phyloP scores from a whole-genome alignment of 768 basidiomycete genomes.

The Exidia glandulosa region DNA sequence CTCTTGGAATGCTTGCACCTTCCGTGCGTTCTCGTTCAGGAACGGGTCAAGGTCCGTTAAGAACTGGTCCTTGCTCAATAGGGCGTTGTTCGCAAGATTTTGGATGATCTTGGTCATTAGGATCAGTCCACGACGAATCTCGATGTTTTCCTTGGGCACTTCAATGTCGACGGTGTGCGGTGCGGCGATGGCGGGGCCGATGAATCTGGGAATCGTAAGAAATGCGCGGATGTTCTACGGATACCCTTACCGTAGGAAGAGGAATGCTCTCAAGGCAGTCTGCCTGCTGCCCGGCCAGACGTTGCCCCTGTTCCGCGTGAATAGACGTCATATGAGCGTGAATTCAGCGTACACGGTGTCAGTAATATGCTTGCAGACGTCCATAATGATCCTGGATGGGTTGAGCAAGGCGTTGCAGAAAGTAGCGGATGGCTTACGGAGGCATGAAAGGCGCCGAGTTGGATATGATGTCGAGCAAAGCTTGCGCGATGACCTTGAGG shows the following conservation, averaged over 20 bases:
- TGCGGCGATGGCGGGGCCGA: constrained; percentile 81
- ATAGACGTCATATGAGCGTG: not conserved
- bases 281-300: constrained; percentile 74
- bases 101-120: constrained; percentile 87
- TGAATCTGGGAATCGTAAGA: constrained; percentile 46
- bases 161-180: constrained; percentile 81
- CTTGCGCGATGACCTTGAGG: constrained; percentile 60
- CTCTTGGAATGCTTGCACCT: not conserved
- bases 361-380: not conserved
- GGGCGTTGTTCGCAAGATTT: constrained; percentile 87
- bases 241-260: constrained; percentile 85
- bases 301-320: constrained; percentile 33
- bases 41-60: constrained; percentile 66
- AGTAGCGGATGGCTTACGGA: constrained; percentile 37
- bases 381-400: not conserved
- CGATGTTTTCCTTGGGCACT: constrained; percentile 47
- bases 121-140: constrained; percentile 69
- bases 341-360: not conserved
- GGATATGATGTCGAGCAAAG: constrained; percentile 64
- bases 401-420: constrained; percentile 1
- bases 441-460: constrained; percentile 62
- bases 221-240: constrained; percentile 9
- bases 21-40: constrained; percentile 38
- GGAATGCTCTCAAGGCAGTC: constrained; percentile 78
- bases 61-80: constrained; percentile 82